These are phyloP conservation scores for Plasmodium yoelii DNA, from an alignment of 169 alveolate species.

Conservation along the genomic window DNA sequence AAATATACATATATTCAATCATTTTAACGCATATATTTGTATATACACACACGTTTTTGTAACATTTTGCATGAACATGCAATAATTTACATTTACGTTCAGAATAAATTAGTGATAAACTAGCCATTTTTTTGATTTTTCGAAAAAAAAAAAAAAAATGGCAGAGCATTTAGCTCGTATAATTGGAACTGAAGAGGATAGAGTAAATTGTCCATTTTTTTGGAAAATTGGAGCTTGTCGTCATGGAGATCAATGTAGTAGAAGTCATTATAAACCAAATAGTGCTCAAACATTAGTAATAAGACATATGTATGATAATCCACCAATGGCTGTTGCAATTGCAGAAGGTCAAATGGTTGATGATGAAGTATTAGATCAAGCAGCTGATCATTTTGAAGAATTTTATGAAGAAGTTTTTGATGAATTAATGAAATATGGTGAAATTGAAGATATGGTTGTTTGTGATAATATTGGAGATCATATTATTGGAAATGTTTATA, in stretches of 20 bases:
- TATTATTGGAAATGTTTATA: conserved; percentile 98
- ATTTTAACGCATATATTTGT: background rate
- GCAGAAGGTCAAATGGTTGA: conserved; percentile 96
- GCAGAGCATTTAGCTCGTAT: conserved; percentile 99
- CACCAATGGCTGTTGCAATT: conserved; percentile 99
- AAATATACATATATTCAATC: no score
- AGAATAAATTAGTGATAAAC: conserved; percentile 24
- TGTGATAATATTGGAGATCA: conserved; percentile 99
- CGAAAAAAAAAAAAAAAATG: conserved; percentile 78
- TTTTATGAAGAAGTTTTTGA: conserved; percentile 98
- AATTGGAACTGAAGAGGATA: conserved; percentile 99
- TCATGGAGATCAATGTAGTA: conserved; percentile 99
- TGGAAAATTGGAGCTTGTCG: conserved; percentile 99
- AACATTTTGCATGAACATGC: conserved; percentile 26
- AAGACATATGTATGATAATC: conserved; percentile 97
- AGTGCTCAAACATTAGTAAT: conserved; percentile 96
- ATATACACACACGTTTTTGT: background rate
- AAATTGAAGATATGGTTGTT: conserved; percentile 97
- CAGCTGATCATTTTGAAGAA: conserved; percentile 98
- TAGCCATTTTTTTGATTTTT: conserved; percentile 43
- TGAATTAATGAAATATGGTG: conserved; percentile 98
- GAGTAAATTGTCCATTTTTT: conserved; percentile 99
- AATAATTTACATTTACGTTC: conserved; percentile 22
- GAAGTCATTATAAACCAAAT: conserved; percentile 98
- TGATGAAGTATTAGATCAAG: conserved; percentile 97